Evolutionary conservation across 2,329 filamentous ascomycete species (phyloP), one percentile per base, ranked within the genome.

Genomic region (Anisogramma anomala): DNA sequence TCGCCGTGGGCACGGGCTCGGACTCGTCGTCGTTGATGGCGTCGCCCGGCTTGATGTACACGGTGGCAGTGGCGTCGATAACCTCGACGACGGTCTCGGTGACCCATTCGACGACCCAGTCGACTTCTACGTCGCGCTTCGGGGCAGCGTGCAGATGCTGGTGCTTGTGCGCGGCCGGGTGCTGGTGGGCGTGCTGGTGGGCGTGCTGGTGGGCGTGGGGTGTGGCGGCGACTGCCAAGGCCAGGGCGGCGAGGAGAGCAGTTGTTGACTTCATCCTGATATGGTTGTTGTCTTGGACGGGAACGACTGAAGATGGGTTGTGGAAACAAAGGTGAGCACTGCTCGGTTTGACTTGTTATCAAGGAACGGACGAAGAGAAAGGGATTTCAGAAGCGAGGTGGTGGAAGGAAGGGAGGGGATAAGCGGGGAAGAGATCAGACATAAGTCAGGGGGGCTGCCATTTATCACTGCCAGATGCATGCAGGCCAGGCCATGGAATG

Each of bases 51-150:
- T 55, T 56, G 53, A 72, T 51, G 50, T 58, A 65, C 53, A 64
- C 47, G 41, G 71, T 75, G 50, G 65, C 62, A 48, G 61, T 66
- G 26, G 62, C 59, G 50, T 73, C 71, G 41, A 74, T 54, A 37
- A 63, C 43, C 58, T 68, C 57, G 44, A 69, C 67, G 46, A 75
- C 66, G 3, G 63, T 65, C 50, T 69, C 64, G 6, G 66, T 71
- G 50, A 72, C 68, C 62, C 67, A 72, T 52, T 66, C 66, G 6
- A 61, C 65, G 14, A 58, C 61, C 57, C 58, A 62, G 33, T 60
- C 56, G 31, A 67, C 71, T 49, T 70, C 63, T 11, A 71, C 43
- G 15, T 55, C 64, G 37, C 65, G 62, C 56, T 67, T 67, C 36
- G 59, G 50, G 42, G 57, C 53, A 36, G 47, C 54, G 46, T 64